Base-by-base conservation (phyloP, 106 monocot species). In the Amphibolis antarctica region DNA sequence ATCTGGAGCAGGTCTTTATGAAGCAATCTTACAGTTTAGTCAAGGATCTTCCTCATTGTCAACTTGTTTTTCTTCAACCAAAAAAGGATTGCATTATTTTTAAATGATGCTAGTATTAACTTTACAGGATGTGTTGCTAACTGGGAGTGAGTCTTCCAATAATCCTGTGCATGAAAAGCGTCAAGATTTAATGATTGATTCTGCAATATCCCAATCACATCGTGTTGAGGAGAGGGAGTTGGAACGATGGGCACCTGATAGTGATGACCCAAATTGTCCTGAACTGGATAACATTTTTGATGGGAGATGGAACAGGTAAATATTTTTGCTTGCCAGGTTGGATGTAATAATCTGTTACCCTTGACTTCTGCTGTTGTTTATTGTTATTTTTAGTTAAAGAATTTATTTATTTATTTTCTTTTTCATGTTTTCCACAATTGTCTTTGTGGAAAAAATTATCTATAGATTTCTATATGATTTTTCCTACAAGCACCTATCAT, bases 241-340 rank as follows among this genome's bases (percentile, higher is more conserved):
- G 9, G 81, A 87, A 63, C 82, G 68, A 7, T 98, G 96, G 96
- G 72, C 70, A 9, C 86, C 96, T 62, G 90, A 90, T 82, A 75
- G 71, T 60, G 86, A 85, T 71, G 76, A 76, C 66, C 80, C 84
- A 24, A 78, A 78, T 21, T 82, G 74, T 44, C 84, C 85, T 67
- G 96, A 90, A 73, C 67, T 98, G 55, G 96, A 90, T 53, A 80
- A 90, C 52, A 78, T 81, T 65, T 86, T 81, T 85, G 82, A 87
- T 66, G 71, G 78, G 51, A 72, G 73, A 17, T 82, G 86, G 80
- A 78, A 84, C 68, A 87, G 89, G 94, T 94, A 42, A 55, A 30
- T 72, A 26, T 46, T 13, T 42, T 45, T 59, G 0, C 4, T 49
- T 49, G 13, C 46, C 9, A 46, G 12, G 9, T 49, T 4, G 7